Percentiles rank a stretch among this genome's conserved stretches.
Evolutionary conservation across 495 filamentous ascomycete species (phyloP).

Genomic region (Aspergillus heteromorphus): DNA sequence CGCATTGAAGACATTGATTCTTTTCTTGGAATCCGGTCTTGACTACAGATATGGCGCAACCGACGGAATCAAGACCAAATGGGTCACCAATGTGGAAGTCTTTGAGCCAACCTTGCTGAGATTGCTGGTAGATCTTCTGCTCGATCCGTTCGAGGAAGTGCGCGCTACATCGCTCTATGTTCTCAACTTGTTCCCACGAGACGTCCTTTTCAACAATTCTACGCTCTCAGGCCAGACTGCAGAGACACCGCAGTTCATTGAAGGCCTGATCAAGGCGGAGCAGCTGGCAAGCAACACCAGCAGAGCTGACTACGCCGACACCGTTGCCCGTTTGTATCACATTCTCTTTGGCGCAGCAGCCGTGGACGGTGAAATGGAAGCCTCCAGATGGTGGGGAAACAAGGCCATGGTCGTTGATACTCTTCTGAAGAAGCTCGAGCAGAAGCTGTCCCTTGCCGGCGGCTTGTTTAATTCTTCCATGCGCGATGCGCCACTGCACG

Average conservation of each 20-base stretch:
- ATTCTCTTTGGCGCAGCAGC: slow-evolving; percentile 43
- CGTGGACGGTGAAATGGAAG: neutral
- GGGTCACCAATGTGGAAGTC: slow-evolving; percentile 51
- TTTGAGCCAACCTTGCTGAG: slow-evolving; percentile 44
- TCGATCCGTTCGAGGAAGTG: slow-evolving; percentile 93
- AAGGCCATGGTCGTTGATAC: slow-evolving; percentile 39
- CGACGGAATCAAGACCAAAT: slow-evolving; percentile 28
- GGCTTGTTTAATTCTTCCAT: slow-evolving; percentile 55
- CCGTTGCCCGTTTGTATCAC: slow-evolving; percentile 61
- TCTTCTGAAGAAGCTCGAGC: slow-evolving; percentile 47
- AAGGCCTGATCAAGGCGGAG: slow-evolving; percentile 34
- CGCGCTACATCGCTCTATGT: slow-evolving; percentile 58
- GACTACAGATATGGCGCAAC: slow-evolving; percentile 23
- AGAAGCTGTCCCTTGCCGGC: slow-evolving; percentile 50
- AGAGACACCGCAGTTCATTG: slow-evolving; percentile 18
- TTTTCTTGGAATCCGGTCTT: slow-evolving; percentile 55
- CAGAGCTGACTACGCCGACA: slow-evolving; percentile 81
- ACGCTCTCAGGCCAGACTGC: neutral
- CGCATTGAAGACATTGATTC: slow-evolving; percentile 59
- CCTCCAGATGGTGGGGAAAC: slow-evolving; percentile 30
- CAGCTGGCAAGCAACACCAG: slow-evolving; percentile 62
- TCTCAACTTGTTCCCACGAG: slow-evolving; percentile 42
- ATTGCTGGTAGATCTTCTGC: slow-evolving; percentile 66
- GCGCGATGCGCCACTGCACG: slow-evolving; percentile 62
- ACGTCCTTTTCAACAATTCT: slow-evolving; percentile 20